These are phyloP conservation scores for Ensete glaucum DNA, from an alignment of 176 grass and related monocot species.

Conservation along the genomic window DNA sequence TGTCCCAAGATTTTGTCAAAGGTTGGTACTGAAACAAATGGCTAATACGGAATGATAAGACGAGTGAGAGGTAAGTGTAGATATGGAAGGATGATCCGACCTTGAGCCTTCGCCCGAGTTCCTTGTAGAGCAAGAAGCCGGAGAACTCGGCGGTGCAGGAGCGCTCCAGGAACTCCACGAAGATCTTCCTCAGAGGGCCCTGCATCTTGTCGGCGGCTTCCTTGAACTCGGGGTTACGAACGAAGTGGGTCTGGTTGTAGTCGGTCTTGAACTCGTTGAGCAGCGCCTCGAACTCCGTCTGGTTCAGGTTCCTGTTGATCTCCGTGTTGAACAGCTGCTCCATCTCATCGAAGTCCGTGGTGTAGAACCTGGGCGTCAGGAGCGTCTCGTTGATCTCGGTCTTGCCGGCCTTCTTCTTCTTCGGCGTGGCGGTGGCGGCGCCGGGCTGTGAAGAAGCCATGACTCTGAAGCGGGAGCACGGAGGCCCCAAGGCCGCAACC, in stretches of 20 bases:
- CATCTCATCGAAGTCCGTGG: conserved; percentile 97
- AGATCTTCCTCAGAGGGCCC: conserved; percentile 69
- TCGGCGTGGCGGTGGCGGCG: conserved; percentile 21
- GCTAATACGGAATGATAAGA: too few relatives aligned
- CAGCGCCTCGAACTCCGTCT: conserved; percentile 81
- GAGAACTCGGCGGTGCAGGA: conserved; percentile 97
- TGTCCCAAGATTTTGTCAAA: conserved; percentile 14
- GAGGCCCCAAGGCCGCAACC: conserved; percentile 13
- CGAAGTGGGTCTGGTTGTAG: conserved; percentile 99
- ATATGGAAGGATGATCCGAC: conserved; percentile 10
- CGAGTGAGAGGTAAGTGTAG: too few relatives aligned
- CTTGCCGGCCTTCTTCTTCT: conserved; percentile 26
- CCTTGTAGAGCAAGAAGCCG: conserved; percentile 93
- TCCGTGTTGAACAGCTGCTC: conserved; percentile 82
- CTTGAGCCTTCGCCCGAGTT: conserved; percentile 92
- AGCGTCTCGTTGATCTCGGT: conserved; percentile 74
- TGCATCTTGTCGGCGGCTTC: conserved; percentile 77
- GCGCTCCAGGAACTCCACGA: conserved; percentile 94
- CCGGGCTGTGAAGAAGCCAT: conserved; percentile 22
- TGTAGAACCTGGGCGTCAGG: conserved; percentile 87
- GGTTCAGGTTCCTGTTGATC: conserved; percentile 92
- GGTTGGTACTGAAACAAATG: not conserved
- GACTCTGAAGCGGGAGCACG: conserved; percentile 17
- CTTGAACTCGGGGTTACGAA: conserved; percentile 91
- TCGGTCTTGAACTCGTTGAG: conserved; percentile 97